Conservation (phyloP, 2,329 filamentous ascomycete species). For the Teratosphaeria zuluensis region DNA sequence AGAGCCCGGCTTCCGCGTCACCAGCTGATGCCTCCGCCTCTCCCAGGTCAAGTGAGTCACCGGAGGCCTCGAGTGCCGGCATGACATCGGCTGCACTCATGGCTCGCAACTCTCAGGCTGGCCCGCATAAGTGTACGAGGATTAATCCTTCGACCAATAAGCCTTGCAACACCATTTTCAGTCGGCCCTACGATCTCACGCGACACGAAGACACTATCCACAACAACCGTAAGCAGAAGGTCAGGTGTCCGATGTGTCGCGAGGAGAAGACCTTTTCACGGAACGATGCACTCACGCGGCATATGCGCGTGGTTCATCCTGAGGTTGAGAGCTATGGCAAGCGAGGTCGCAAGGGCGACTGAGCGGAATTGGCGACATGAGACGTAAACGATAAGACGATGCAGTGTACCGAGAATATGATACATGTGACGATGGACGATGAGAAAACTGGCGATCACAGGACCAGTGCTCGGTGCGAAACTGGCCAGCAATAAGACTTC, state of each 20-base stretch:
- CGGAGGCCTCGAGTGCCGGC: conserved; percentile 22
- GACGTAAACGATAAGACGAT: not conserved
- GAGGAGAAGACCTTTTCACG: conserved; percentile 97
- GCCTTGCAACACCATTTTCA: conserved; percentile 89
- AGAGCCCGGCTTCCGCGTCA: conserved; percentile 11
- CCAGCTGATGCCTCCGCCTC: conserved; percentile 29
- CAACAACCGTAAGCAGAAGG: conserved; percentile 88
- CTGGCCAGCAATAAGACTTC: not conserved
- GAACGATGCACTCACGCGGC: conserved; percentile 85
- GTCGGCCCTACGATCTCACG: conserved; percentile 89
- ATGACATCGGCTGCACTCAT: conserved; percentile 48
- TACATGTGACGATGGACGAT: not conserved
- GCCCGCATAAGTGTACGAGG: conserved; percentile 84
- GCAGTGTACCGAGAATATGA: not conserved
- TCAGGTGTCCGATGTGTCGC: conserved; percentile 82
- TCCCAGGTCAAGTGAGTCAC: conserved; percentile 22
- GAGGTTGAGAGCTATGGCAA: conserved; percentile 75
- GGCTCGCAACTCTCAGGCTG: conserved; percentile 73
- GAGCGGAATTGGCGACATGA: not conserved
- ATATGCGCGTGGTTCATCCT: conserved; percentile 90
- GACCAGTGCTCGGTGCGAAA: not conserved
- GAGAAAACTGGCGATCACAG: not conserved
- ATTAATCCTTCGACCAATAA: conserved; percentile 94
- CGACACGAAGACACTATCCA: conserved; percentile 97
- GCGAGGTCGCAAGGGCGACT: conserved; percentile 24